Evolutionary conservation across 148 eudicot genomes (phyloP).

Genomic region (Amaranthus palmeri): DNA sequence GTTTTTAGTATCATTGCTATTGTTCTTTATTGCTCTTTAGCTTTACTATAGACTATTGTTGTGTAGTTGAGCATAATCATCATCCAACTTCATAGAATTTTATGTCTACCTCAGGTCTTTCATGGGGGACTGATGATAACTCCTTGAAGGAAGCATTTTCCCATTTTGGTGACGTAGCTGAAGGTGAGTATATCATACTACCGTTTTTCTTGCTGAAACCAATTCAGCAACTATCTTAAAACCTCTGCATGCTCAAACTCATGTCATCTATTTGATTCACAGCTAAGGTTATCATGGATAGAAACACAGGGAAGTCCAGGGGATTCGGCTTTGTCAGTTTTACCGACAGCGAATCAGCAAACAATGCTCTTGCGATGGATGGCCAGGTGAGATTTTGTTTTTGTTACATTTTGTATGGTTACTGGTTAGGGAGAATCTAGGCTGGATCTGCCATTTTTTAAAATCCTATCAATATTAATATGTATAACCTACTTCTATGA

Average conservation of each 20-base stretch:
- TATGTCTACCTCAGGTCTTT: constrained; percentile 46
- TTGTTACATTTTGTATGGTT: too few species aligned
- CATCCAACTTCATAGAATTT: not conserved
- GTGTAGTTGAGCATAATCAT: not conserved
- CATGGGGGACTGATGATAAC: constrained; percentile 62
- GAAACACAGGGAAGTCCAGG: constrained; percentile 72
- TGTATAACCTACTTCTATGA: not conserved
- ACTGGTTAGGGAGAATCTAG: too few species aligned
- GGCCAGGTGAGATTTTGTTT: constrained; percentile 49
- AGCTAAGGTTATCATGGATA: constrained; percentile 71
- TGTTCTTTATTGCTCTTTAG: not conserved
- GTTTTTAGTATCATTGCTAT: too few species aligned
- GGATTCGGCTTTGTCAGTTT: constrained; percentile 81
- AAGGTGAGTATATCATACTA: constrained; percentile 39
- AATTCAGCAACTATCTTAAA: too few species aligned
- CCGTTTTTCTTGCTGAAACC: too few species aligned
- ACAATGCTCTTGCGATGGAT: constrained; percentile 65
- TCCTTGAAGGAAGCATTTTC: constrained; percentile 68
- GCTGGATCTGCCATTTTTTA: too few species aligned
- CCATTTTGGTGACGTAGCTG: constrained; percentile 65
- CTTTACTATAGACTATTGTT: too few species aligned
- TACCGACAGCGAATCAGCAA: constrained; percentile 43
- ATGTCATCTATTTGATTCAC: constrained; percentile 7
- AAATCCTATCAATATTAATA: too few species aligned
- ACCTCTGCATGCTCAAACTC: too few species aligned